Percentiles rank a stretch among this genome's conserved stretches.
Conservation (phyloP, 768 basidiomycete genomes). For the Tricholoma sp. region DNA sequence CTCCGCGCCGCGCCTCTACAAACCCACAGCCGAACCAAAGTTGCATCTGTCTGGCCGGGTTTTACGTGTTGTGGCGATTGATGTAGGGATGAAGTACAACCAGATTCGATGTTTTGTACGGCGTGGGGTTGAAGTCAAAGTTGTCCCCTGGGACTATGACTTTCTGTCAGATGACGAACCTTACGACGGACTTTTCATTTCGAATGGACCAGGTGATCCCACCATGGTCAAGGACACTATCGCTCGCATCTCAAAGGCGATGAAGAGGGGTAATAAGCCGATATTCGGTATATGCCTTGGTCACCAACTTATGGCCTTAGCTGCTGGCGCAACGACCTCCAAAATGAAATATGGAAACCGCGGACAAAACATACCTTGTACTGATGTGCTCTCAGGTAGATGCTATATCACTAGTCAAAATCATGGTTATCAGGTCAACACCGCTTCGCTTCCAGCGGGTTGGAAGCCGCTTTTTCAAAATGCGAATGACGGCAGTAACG, state of each 20-base stretch:
- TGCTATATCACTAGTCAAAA: constrained; percentile 99
- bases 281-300: constrained; percentile 99
- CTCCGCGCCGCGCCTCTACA: constrained; percentile 59
- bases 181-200: constrained; percentile 93
- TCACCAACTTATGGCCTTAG: constrained; percentile 93
- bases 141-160: constrained; percentile 97
- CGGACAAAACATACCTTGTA: constrained; percentile 98
- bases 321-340: constrained; percentile 88
- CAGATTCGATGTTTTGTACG: constrained; percentile 94
- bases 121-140: constrained; percentile 93
- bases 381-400: constrained; percentile 84
- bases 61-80: constrained; percentile 83
- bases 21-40: constrained; percentile 48
- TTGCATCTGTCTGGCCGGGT: constrained; percentile 76
- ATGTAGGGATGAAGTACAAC: constrained; percentile 99
- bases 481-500: constrained; percentile 96
- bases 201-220: constrained; percentile 97
- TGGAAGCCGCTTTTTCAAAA: constrained; percentile 97
- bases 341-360: constrained; percentile 99
- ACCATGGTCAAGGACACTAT: constrained; percentile 76
- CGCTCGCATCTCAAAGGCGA: constrained; percentile 54
- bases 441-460: constrained; percentile 64
- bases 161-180: constrained; percentile 73
- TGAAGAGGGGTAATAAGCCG: constrained; percentile 72
- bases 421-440: constrained; percentile 95